Evolutionary conservation across 2,329 filamentous ascomycete genomes (phyloP), one percentile per base, ranked within the genome.

Genomic region (Pestalotiopsis sp.): DNA sequence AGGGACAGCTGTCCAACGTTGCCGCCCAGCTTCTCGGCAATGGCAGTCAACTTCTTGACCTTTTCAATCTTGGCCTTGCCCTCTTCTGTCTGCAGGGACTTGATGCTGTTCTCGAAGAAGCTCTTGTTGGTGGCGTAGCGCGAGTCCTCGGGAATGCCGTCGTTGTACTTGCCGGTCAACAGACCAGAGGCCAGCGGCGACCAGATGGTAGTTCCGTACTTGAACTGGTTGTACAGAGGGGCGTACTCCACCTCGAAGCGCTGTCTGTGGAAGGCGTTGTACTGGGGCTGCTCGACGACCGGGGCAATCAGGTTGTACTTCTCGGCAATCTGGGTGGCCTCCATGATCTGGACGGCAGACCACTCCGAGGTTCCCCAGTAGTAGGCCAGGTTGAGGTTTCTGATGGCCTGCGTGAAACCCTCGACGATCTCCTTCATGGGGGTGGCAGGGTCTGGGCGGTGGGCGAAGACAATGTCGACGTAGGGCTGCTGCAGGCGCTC

Each of bases 301-400:
- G 81, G 81, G 2, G 87, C 87, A 70, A 90, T 89, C 49, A 90
- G 83, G 78, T 89, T 86, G 80, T 89, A 87, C 75, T 82, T 82
- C 74, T 86, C 83, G 17, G 85, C 86, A 57, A 88, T 83, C 65
- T 81, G 78, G 41, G 83, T 85, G 57, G 89, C 89, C 77, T 90
- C 87, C 70, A 82, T 83, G 76, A 90, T 90, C 79, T 90, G 86
- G 38, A 79, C 78, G 6, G 88, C 87, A 60, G 79, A 83, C 88
- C 88, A 91, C 76, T 90, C 88, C 0, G 83, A 86, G 0, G 89
- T 91, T 60, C 89, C 87, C 87, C 87, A 90, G 80, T 90, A 90
- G 79, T 66, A 66, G 38, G 65, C 66, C 49, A 89, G 77, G 78
- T 89, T 89, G 69, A 89, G 82, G 75, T 86, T 86, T 73, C 77